A percentile compares a stretch with the other conserved stretches of the same genome.
Evolutionary conservation across 768 basidiomycete genomes (phyloP).

Genomic region (Tulasnella sp.): DNA sequence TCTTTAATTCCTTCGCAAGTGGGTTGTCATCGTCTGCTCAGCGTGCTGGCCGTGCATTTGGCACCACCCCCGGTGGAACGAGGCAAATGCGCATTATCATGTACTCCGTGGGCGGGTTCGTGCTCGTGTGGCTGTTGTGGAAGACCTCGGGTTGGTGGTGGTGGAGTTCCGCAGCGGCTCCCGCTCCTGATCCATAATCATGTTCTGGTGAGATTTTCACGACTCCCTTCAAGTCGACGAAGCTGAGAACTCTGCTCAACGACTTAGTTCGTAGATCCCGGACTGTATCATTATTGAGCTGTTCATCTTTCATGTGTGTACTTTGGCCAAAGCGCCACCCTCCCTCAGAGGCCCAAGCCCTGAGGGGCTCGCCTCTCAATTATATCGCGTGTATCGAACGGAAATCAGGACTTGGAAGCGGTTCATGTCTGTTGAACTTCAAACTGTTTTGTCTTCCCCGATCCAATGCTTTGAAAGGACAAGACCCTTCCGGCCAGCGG

Average conservation of each 20-base stretch:
- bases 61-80: slow-evolving; percentile 61
- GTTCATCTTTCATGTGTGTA: not conserved
- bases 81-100: slow-evolving; percentile 71
- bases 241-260: not conserved
- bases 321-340: no score
- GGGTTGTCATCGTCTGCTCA: slow-evolving; percentile 68
- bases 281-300: not conserved
- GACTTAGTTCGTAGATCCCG: not conserved
- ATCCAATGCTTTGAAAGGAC: not conserved
- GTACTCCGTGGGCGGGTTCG: slow-evolving; percentile 58
- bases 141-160: slow-evolving; percentile 45
- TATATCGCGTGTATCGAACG: not conserved
- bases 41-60: slow-evolving; percentile 74
- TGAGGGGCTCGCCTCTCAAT: not conserved
- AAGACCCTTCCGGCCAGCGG: no score
- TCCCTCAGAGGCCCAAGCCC: not conserved
- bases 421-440: not conserved
- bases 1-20: slow-evolving; percentile 66
- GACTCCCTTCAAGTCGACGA: not conserved
- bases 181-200: not conserved
- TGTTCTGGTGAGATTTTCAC: not conserved
- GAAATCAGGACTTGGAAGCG: not conserved
- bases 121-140: slow-evolving; percentile 61
- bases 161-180: not conserved
- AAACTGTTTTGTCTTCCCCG: not conserved